Conservation (phyloP, 192 early-diverging fungal species). For the Podila clonocystis region DNA sequence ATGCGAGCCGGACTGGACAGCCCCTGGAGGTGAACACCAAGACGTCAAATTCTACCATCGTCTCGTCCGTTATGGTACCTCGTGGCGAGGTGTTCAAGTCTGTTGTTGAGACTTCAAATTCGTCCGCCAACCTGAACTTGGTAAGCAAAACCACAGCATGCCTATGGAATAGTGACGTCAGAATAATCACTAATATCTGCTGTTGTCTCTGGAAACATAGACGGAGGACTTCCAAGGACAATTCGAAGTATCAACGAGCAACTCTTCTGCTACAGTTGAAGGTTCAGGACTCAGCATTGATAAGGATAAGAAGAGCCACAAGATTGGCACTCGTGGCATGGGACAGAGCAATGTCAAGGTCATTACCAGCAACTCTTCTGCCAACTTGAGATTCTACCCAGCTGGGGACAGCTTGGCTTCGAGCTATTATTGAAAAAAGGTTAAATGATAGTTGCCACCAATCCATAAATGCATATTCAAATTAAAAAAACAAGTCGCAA, state of each 20-base stretch:
- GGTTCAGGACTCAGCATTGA: slow-evolving; percentile 26
- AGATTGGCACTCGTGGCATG: slow-evolving; percentile 18
- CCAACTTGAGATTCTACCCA: slow-evolving; percentile 35
- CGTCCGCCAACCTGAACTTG: slow-evolving; percentile 32
- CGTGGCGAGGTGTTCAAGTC: slow-evolving; percentile 16
- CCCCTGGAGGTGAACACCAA: slow-evolving; percentile 26
- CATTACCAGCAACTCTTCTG: slow-evolving; percentile 8
- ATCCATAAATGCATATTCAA: too few relatives aligned
- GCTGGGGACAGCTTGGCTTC: slow-evolving; percentile 19
- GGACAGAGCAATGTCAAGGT: slow-evolving; percentile 19
- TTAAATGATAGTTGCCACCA: too few relatives aligned
- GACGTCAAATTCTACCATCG: slow-evolving; percentile 27
- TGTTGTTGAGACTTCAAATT: slow-evolving; percentile 11
- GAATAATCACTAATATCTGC: neutral
- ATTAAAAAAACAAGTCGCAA: too few relatives aligned
- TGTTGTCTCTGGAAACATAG: neutral
- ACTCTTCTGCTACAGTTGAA: slow-evolving; percentile 16
- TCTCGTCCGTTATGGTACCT: slow-evolving; percentile 39
- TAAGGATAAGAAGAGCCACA: slow-evolving; percentile 22
- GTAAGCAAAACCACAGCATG: slow-evolving; percentile 1
- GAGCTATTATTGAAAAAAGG: neutral
- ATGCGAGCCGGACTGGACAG: slow-evolving; percentile 41
- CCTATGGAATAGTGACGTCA: neutral
- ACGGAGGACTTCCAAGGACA: slow-evolving; percentile 34
- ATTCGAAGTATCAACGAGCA: slow-evolving; percentile 30